These are phyloP conservation scores for Lasiosphaeria hispida DNA, from an alignment of 495 filamentous ascomycete genomes.

Conservation along the genomic window DNA sequence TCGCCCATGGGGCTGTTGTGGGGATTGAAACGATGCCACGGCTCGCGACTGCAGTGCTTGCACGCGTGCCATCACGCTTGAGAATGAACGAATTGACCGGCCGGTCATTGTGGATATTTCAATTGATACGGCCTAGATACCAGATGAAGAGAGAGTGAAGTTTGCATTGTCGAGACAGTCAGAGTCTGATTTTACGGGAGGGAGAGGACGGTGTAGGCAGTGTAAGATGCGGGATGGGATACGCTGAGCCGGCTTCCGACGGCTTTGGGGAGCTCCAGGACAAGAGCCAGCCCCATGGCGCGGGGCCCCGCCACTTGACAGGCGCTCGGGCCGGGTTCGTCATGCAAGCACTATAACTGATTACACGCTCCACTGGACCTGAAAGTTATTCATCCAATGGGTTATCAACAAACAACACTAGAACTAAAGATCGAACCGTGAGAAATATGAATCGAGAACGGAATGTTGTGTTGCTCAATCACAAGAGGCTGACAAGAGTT, in stretches of 20 bases:
- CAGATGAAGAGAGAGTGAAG: too few relatives aligned
- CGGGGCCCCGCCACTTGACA: slow-evolving; percentile 3
- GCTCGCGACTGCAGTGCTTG: neutral
- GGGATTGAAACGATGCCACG: neutral
- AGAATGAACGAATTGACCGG: slow-evolving; percentile 3
- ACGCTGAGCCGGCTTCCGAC: slow-evolving; percentile 26
- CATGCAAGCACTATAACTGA: slow-evolving; percentile 1
- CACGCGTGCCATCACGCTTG: neutral
- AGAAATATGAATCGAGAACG: neutral
- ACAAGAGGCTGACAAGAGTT: neutral
- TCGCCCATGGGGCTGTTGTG: slow-evolving; percentile 4
- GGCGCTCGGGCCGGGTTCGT: neutral
- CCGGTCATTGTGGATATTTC: neutral
- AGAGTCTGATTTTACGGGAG: neutral
- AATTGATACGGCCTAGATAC: too few relatives aligned
- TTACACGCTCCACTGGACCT: neutral
- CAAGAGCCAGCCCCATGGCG: neutral
- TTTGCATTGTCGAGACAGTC: slow-evolving; percentile 4
- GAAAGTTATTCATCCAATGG: neutral
- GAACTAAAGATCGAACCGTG: too few relatives aligned
- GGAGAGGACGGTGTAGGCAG: neutral
- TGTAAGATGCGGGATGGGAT: neutral
- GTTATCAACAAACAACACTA: neutral
- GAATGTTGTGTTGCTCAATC: neutral
- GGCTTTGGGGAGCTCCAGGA: slow-evolving; percentile 23